A percentile compares a stretch with the other conserved stretches of the same genome.
Evolutionary conservation across 495 filamentous ascomycete species (phyloP).

Genomic region (Penicillium samsonianum): DNA sequence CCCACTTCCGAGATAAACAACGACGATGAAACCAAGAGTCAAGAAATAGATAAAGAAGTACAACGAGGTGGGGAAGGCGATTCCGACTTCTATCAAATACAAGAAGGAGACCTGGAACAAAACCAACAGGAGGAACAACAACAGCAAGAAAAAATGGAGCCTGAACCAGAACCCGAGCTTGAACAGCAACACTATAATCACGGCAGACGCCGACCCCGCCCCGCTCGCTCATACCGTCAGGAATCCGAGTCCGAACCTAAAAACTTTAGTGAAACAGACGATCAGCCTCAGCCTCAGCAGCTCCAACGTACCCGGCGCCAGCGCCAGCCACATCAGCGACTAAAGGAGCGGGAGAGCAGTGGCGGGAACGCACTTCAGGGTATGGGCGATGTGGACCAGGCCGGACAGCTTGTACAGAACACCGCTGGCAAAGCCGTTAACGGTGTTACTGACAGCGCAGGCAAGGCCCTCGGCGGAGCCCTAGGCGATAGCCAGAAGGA

Average conservation of each 20-base stretch:
- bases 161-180: slow-evolving; percentile 32
- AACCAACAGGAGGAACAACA: slow-evolving; percentile 23
- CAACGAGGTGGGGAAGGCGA: too few relatives aligned
- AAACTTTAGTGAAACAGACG: slow-evolving; percentile 40
- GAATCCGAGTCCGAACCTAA: slow-evolving; percentile 41
- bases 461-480: slow-evolving; percentile 57
- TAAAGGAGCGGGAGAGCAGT: slow-evolving; percentile 45
- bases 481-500: slow-evolving; percentile 42
- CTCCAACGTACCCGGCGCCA: slow-evolving; percentile 37
- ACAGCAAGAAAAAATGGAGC: slow-evolving; percentile 17
- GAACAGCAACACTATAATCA: slow-evolving; percentile 32
- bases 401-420: slow-evolving; percentile 59
- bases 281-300: slow-evolving; percentile 23
- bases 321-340: slow-evolving; percentile 32
- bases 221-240: slow-evolving; percentile 16
- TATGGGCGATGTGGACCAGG: slow-evolving; percentile 59
- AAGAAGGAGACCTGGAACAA: not conserved
- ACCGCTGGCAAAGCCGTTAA: slow-evolving; percentile 63
- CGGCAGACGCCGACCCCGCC: slow-evolving; percentile 29
- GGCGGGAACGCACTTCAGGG: slow-evolving; percentile 49
- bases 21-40: slow-evolving; percentile 16
- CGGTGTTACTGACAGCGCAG: slow-evolving; percentile 56
- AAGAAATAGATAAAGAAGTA: too few relatives aligned
- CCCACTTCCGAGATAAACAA: slow-evolving; percentile 31
- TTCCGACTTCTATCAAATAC: slow-evolving; percentile 2